Conservation (phyloP, 495 filamentous ascomycete species). For the Tetracladium setigerum region DNA sequence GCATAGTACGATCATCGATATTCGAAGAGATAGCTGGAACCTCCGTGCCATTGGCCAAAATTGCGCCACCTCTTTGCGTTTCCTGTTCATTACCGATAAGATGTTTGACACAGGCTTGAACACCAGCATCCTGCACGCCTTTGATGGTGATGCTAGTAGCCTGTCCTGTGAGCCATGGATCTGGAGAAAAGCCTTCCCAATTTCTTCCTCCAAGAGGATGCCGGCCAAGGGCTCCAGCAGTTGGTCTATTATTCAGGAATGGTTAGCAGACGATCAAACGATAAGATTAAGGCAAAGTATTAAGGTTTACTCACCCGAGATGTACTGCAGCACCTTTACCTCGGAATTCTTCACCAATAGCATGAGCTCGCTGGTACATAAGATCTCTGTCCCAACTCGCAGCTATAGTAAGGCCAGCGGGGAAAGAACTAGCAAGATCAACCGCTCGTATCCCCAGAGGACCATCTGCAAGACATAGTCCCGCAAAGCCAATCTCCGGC, state of each 20-base stretch:
- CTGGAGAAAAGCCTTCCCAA: conserved; percentile 73
- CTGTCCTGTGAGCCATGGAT: conserved; percentile 66
- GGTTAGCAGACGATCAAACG: no score
- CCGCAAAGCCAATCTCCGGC: no score
- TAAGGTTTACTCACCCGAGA: no score
- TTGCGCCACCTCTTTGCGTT: conserved; percentile 74
- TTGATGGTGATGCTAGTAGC: conserved; percentile 63
- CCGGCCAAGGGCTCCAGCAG: conserved; percentile 77
- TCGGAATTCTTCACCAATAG: conserved; percentile 69
- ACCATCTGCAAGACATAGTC: no score
- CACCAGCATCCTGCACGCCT: conserved; percentile 72
- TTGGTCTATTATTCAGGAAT: no score
- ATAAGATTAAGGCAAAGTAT: no score
- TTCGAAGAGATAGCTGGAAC: conserved; percentile 83
- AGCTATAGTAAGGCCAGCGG: conserved; percentile 69
- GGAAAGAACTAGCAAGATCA: conserved; percentile 74
- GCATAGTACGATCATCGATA: conserved; percentile 83
- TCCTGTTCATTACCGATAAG: conserved; percentile 67
- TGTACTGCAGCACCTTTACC: conserved; percentile 77
- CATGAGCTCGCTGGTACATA: conserved; percentile 66
- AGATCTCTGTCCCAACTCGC: conserved; percentile 52
- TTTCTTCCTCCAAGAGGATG: conserved; percentile 71
- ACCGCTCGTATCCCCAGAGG: no score
- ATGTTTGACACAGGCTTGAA: conserved; percentile 76
- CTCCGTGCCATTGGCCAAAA: no score